Percentiles rank a stretch among this genome's conserved stretches.
Conservation (phyloP, 495 filamentous ascomycete species). For the Podospora bellae-mahoneyi region DNA sequence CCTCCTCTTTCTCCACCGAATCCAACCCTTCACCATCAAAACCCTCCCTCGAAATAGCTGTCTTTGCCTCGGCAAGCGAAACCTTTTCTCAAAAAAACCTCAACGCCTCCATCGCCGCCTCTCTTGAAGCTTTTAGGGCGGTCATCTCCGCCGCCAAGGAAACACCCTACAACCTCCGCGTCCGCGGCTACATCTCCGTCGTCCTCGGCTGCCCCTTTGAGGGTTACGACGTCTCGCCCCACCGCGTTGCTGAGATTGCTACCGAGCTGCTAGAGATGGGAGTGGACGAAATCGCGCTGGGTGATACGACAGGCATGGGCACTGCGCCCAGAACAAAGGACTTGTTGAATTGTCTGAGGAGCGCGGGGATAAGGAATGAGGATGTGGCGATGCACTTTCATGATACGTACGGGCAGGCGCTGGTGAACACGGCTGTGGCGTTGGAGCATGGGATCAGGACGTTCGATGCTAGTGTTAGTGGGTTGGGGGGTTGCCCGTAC, state of each 20-base stretch:
- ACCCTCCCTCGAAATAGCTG: slow-evolving; percentile 70
- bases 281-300: slow-evolving; percentile 88
- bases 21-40: slow-evolving; percentile 22
- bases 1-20: slow-evolving; percentile 39
- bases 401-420: slow-evolving; percentile 92
- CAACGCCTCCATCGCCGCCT: slow-evolving; percentile 82
- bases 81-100: slow-evolving; percentile 87
- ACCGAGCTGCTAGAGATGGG: slow-evolving; percentile 87
- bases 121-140: slow-evolving; percentile 68
- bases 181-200: slow-evolving; percentile 92
- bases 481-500: slow-evolving; percentile 91
- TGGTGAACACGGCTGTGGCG: slow-evolving; percentile 83
- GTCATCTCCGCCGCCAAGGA: slow-evolving; percentile 74
- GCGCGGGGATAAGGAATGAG: slow-evolving; percentile 71
- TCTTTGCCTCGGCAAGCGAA: slow-evolving; percentile 92
- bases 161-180: slow-evolving; percentile 53
- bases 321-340: slow-evolving; percentile 75
- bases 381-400: slow-evolving; percentile 94
- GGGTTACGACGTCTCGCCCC: slow-evolving; percentile 74
- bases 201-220: slow-evolving; percentile 94
- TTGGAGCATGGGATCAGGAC: slow-evolving; percentile 84
- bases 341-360: slow-evolving; percentile 65
- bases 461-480: slow-evolving; percentile 87
- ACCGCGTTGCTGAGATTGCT: slow-evolving; percentile 78
- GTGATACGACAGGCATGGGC: slow-evolving; percentile 96